A percentile compares a stretch with the other conserved stretches of the same genome.
Conservation (phyloP, 2,329 filamentous ascomycete species). For the Drechslera avenae region DNA sequence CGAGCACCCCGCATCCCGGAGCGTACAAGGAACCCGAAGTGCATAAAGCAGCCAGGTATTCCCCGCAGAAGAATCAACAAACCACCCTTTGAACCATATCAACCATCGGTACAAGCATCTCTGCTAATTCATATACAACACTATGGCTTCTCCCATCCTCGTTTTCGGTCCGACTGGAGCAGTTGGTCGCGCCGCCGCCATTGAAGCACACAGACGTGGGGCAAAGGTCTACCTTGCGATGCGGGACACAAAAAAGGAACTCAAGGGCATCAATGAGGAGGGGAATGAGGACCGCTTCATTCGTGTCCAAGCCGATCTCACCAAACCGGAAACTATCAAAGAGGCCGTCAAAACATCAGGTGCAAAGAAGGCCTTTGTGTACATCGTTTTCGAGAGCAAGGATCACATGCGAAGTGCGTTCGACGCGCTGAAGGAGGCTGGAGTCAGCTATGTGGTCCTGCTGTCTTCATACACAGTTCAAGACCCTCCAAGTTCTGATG, state of each 20-base stretch:
- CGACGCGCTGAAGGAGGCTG: conserved; percentile 52
- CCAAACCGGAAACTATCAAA: conserved; percentile 48
- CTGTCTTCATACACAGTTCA: conserved; percentile 34
- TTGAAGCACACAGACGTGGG: conserved; percentile 48
- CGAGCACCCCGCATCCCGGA: too few relatives aligned
- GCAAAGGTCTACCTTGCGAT: conserved; percentile 56
- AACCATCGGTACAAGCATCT: not conserved
- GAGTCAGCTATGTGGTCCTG: conserved; percentile 55
- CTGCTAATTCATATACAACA: not conserved
- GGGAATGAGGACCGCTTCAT: conserved; percentile 33
- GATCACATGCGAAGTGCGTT: conserved; percentile 52
- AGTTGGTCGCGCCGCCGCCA: conserved; percentile 52
- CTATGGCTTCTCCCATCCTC: conserved; percentile 27
- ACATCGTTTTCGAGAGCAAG: conserved; percentile 40
- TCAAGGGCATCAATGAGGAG: conserved; percentile 47
- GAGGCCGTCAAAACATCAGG: conserved; percentile 50
- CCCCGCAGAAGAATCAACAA: not conserved
- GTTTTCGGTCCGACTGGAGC: conserved; percentile 59
- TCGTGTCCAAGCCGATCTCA: conserved; percentile 54
- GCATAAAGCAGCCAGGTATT: not conserved
- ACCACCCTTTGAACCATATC: not conserved
- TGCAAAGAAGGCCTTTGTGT: conserved; percentile 58
- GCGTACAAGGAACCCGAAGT: not conserved
- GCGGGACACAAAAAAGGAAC: conserved; percentile 53
- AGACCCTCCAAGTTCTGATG: conserved; percentile 2